phyloP scores from a whole-genome alignment of 129 eudicot species.

The Chrysanthemum makinoi region DNA sequence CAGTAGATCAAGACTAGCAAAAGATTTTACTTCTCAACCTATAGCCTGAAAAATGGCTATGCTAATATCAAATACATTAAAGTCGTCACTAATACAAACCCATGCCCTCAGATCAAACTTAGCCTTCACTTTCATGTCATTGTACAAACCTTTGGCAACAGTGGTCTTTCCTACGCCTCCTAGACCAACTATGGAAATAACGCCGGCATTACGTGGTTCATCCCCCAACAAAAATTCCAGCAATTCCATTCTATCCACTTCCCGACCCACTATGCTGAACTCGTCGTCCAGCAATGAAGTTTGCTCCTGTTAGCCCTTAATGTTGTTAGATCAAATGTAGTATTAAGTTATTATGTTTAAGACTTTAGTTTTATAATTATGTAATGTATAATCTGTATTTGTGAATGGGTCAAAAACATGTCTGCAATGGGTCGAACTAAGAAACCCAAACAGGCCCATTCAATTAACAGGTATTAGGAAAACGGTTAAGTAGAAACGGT shows the following conservation, averaged over 20 bases:
- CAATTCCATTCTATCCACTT: background rate
- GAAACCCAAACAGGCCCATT: no score
- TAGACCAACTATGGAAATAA: no score
- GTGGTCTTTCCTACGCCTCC: background rate
- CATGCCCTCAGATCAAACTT: background rate
- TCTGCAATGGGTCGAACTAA: no score
- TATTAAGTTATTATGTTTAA: no score
- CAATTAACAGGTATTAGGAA: no score
- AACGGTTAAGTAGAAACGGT: no score
- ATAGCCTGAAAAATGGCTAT: background rate
- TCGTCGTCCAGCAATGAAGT: background rate
- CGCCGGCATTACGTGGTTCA: background rate
- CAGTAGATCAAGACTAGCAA: constrained; percentile 21
- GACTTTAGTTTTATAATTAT: no score
- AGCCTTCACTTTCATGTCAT: background rate
- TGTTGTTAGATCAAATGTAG: no score
- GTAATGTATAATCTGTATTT: no score
- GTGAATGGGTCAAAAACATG: no score
- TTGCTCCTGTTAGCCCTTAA: no score
- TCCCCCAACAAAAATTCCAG: background rate
- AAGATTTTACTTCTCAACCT: background rate
- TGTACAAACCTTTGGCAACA: background rate
- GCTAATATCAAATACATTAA: background rate
- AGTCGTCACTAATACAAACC: background rate
- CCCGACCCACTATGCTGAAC: background rate